A percentile compares a stretch with the other conserved stretches of the same genome.
Conservation (phyloP, 495 filamentous ascomycete species). For the Sabuloglossum arenarium region DNA sequence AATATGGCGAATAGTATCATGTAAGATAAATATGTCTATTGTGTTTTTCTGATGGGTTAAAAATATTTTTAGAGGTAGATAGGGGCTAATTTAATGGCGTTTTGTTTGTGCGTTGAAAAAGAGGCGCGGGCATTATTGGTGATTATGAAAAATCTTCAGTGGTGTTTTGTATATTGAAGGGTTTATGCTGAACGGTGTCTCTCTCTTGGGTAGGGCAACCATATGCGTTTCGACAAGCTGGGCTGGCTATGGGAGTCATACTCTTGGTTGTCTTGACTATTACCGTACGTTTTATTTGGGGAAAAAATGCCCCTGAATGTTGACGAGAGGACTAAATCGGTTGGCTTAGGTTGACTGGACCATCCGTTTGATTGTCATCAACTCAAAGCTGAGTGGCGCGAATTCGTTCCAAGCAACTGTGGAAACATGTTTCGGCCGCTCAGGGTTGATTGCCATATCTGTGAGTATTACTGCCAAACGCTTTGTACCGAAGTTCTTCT, state of each 20-base stretch:
- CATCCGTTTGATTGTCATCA: slow-evolving; percentile 85
- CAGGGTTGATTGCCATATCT: slow-evolving; percentile 74
- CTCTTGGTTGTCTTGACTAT: slow-evolving; percentile 62
- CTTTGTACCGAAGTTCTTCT: background rate
- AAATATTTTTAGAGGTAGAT: background rate
- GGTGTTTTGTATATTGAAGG: background rate
- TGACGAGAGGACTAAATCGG: background rate
- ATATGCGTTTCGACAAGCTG: slow-evolving; percentile 83
- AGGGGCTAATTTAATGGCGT: background rate
- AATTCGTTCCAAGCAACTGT: slow-evolving; percentile 89
- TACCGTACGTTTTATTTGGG: slow-evolving; percentile 29
- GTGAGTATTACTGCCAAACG: slow-evolving; percentile 11
- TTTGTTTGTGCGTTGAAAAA: slow-evolving; percentile 5
- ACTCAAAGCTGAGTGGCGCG: slow-evolving; percentile 81
- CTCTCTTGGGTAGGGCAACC: slow-evolving; percentile 43
- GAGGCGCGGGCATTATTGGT: slow-evolving; percentile 83
- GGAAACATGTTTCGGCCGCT: slow-evolving; percentile 76
- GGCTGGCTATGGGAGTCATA: slow-evolving; percentile 56
- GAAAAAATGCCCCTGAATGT: background rate
- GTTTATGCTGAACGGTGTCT: background rate
- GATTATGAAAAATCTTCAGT: slow-evolving; percentile 1
- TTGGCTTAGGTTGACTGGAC: slow-evolving; percentile 63
- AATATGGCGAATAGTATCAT: slow-evolving; percentile 99
- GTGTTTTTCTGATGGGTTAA: too few relatives aligned
- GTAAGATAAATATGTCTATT: too few relatives aligned